phyloP scores from a whole-genome alignment of 1,284 basidiomycete genomes.

The Sanghuangporus weigelae region DNA sequence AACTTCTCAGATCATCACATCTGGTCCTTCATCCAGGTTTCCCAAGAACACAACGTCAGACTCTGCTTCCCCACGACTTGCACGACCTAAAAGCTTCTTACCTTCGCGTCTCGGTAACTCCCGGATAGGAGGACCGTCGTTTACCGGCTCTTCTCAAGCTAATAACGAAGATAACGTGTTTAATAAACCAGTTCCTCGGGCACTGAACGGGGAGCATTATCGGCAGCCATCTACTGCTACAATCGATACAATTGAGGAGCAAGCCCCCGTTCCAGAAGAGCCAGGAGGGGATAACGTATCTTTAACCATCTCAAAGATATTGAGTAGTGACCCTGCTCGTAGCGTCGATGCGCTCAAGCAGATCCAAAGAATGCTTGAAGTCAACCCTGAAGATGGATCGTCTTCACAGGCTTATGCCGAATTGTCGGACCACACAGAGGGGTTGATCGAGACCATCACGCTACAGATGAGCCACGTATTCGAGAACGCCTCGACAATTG shows the following conservation, averaged over 20 bases:
- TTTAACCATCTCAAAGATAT: slow-evolving; percentile 75
- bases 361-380: slow-evolving; percentile 76
- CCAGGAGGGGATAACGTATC: slow-evolving; percentile 54
- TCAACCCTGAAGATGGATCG: slow-evolving; percentile 68
- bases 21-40: slow-evolving; percentile 30
- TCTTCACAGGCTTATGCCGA: slow-evolving; percentile 66
- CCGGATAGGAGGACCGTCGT: slow-evolving; percentile 36
- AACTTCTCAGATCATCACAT: slow-evolving; percentile 43
- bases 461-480: slow-evolving; percentile 88
- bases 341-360: slow-evolving; percentile 95
- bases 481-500: slow-evolving; percentile 68
- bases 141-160: slow-evolving; percentile 4
- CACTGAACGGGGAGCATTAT: slow-evolving; percentile 23
- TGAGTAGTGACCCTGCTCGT: slow-evolving; percentile 77
- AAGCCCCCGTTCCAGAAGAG: slow-evolving; percentile 20
- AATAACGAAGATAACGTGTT: slow-evolving; percentile 3
- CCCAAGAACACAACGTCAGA: slow-evolving; percentile 24
- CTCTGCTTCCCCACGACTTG: slow-evolving; percentile 40
- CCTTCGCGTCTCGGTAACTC: slow-evolving; percentile 68
- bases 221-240: slow-evolving; percentile 21
- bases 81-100: slow-evolving; percentile 56
- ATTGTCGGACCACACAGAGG: slow-evolving; percentile 79
- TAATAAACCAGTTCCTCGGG: slow-evolving; percentile 12
- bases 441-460: slow-evolving; percentile 83
- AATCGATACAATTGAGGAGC: slow-evolving; percentile 22